Evolutionary conservation across 106 monocot genomes (phyloP).

Genomic region (Apostasia shenzhenica): DNA sequence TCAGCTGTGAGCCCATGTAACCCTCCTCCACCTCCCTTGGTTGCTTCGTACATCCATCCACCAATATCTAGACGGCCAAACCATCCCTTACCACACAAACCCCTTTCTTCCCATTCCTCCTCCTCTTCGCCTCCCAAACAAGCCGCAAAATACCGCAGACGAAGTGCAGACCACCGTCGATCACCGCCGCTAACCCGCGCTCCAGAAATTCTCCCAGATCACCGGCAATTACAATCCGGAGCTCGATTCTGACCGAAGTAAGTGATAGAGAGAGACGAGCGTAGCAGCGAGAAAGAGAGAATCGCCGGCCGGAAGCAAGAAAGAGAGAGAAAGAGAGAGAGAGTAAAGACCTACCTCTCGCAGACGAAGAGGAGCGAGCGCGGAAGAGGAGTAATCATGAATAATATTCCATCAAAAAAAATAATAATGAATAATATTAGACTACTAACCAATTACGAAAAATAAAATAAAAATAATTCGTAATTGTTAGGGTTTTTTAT

Average conservation of each 20-base stretch:
- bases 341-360: neutral
- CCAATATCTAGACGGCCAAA: neutral
- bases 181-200: neutral
- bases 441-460: too few species aligned
- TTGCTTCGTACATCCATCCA: slow-evolving; percentile 10
- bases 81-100: too few species aligned
- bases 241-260: neutral
- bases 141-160: neutral
- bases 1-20: slow-evolving; percentile 33
- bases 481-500: too few species aligned
- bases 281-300: neutral
- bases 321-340: neutral
- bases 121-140: neutral
- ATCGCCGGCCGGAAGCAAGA: slow-evolving; percentile 1
- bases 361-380: too few species aligned
- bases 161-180: neutral
- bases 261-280: neutral
- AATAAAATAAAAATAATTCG: too few species aligned
- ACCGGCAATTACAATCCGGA: neutral
- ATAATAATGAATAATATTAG: too few species aligned
- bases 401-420: too few species aligned
- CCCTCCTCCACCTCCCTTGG: slow-evolving; percentile 16
- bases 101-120: neutral
- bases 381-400: too few species aligned
- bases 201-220: neutral